These are phyloP conservation scores for Marvania coccoides DNA, from an alignment of 139 green algal species.

Conservation along the genomic window DNA sequence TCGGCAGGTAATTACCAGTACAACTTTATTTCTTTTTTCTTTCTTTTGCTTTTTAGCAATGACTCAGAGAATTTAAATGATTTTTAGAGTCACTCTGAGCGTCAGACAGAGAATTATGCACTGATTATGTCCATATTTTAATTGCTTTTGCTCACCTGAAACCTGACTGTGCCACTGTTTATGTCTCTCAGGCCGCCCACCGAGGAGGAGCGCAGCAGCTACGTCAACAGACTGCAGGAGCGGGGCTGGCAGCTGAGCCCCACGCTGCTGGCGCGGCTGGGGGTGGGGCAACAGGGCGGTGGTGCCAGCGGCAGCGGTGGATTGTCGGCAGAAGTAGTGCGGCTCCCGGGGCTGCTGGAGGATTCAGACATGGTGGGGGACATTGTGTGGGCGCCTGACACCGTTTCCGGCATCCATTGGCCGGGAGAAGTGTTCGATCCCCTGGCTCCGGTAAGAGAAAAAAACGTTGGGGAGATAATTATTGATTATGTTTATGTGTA, in stretches of 20 bases:
- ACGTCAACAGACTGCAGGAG: constrained; percentile 66
- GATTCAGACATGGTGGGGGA: constrained; percentile 39
- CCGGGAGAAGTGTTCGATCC: constrained; percentile 58
- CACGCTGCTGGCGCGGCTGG: constrained; percentile 13
- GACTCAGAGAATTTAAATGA: no score
- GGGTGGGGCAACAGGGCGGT: background rate
- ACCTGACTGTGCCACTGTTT: background rate
- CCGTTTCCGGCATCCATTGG: constrained; percentile 34
- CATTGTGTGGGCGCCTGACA: constrained; percentile 41
- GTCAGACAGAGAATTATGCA: no score
- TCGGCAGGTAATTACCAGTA: constrained; percentile 19
- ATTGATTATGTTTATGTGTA: no score
- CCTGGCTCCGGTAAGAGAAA: constrained; percentile 12
- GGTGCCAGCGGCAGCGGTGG: background rate
- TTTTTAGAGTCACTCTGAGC: no score
- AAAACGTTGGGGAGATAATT: background rate
- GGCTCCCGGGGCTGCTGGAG: constrained; percentile 17
- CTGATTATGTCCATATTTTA: no score
- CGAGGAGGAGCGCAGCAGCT: constrained; percentile 35
- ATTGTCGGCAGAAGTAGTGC: constrained; percentile 6
- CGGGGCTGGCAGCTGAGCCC: constrained; percentile 63
- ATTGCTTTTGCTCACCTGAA: no score
- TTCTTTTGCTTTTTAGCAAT: no score
- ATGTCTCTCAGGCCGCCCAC: background rate
- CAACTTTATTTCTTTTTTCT: background rate